Conservation (phyloP, 78 protist species). For the Creolimax fragrantissima region DNA sequence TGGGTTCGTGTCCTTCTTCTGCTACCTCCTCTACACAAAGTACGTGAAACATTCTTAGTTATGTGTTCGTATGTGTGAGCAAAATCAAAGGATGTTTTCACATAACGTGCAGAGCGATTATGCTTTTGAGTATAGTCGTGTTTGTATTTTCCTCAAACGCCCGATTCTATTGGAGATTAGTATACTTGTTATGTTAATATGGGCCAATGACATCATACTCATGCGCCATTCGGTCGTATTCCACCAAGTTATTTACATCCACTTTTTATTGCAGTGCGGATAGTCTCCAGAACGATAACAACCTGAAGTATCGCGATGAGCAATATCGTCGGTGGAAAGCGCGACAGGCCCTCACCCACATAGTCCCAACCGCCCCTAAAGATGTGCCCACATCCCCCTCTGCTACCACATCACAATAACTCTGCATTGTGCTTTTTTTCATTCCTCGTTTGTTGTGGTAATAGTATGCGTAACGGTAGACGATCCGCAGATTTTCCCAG, state of each 20-base stretch:
- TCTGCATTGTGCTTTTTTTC: no score
- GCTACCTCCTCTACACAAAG: slow-evolving; percentile 32
- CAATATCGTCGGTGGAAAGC: not conserved
- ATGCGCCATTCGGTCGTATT: no score
- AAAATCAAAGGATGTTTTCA: not conserved
- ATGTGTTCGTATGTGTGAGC: not conserved
- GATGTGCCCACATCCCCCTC: no score
- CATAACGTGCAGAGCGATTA: no score
- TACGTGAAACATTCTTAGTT: not conserved
- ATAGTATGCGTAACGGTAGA: no score
- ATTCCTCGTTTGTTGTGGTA: no score
- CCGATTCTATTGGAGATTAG: not conserved
- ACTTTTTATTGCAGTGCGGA: not conserved
- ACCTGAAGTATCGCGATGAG: not conserved
- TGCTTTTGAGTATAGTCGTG: no score
- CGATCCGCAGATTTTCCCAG: no score
- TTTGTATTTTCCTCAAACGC: not conserved
- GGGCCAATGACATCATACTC: not conserved
- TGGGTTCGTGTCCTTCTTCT: slow-evolving; percentile 64
- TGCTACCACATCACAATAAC: no score
- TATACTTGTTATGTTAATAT: not conserved
- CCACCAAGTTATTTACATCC: no score
- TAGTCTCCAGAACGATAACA: not conserved
- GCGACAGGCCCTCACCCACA: not conserved
- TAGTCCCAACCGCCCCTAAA: not conserved